Base-by-base conservation (phyloP, 768 basidiomycete species). In the Termitomyces sp. region DNA sequence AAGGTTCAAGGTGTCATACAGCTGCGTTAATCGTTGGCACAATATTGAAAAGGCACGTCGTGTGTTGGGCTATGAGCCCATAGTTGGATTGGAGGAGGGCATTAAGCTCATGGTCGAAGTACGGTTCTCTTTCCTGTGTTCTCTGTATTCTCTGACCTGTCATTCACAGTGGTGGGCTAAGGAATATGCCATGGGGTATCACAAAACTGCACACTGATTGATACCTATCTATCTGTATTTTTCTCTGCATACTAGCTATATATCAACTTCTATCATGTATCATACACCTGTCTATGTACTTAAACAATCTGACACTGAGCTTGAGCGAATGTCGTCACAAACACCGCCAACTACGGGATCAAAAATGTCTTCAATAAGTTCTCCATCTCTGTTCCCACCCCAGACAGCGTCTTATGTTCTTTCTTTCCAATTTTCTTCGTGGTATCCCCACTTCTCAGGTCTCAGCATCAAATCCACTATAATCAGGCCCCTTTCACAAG, bases 11-110 rank as follows among this genome's bases (percentile, higher is more conserved):
- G 90, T 98, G 24, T 80, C 82, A 19, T 93, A 84, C 67, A 85
- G 82, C 50, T 90, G 87, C 66, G 85, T 84, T 42, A 79, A 79
- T 53, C 78, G 94, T 59, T 98, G 87, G 77, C 89, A 95, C 71
- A 96, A 97, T 65, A 93, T 95, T 45, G 97, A 98, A 72, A 94
- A 89, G 74, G 89, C 96, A 10, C 77, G 94, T 62, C 74, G 93
- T 56, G 80, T 98, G 57, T 74, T 99, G 41, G 95, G 93, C 1
- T 99, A 99, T 70, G 93, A 94, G 68, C 97, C 97, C 0, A 73
- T 90, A 55, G 84, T 96, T 6, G 88, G 93, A 2, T 62, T 98
- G 12, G 85, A 92, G 62, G 95, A 98, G 59, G 97, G 94, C 26
- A 78, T 97, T 48, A 79, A 81, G 71, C 77, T 77, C 59, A 89